These are phyloP conservation scores for Tolypocladium pustulatum DNA, from an alignment of 2,329 filamentous ascomycete genomes.

Conservation along the genomic window DNA sequence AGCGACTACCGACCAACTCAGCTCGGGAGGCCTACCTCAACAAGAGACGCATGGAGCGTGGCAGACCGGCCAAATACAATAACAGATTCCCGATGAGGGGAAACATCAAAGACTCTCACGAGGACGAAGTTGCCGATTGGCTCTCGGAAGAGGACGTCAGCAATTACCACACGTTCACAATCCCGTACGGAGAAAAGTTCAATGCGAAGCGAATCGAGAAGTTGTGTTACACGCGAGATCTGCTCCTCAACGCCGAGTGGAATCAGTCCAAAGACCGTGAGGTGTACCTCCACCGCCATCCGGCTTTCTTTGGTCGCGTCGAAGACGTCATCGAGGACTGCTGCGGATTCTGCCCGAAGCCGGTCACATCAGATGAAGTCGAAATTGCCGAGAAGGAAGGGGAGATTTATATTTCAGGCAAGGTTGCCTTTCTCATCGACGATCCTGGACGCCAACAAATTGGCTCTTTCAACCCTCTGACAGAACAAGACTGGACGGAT, in stretches of 20 bases:
- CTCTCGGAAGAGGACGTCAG: slow-evolving; percentile 65
- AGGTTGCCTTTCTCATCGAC: slow-evolving; percentile 65
- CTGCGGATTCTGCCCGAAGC: slow-evolving; percentile 66
- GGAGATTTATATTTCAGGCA: slow-evolving; percentile 67
- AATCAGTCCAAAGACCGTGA: slow-evolving; percentile 66
- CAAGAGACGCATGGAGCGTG: slow-evolving; percentile 60
- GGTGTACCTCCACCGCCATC: slow-evolving; percentile 72
- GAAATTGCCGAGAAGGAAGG: slow-evolving; percentile 60
- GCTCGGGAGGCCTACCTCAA: slow-evolving; percentile 62
- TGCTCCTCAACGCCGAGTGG: slow-evolving; percentile 80
- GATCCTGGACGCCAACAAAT: slow-evolving; percentile 69
- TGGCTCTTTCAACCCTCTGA: slow-evolving; percentile 67
- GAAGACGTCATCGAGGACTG: slow-evolving; percentile 71
- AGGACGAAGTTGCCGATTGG: slow-evolving; percentile 81
- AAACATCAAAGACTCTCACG: slow-evolving; percentile 67
- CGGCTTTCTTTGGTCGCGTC: slow-evolving; percentile 71
- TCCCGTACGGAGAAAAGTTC: slow-evolving; percentile 54
- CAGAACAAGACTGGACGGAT: slow-evolving; percentile 76
- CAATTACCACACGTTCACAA: slow-evolving; percentile 68
- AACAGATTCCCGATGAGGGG: slow-evolving; percentile 36
- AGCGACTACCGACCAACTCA: slow-evolving; percentile 59
- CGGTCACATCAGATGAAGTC: slow-evolving; percentile 59
- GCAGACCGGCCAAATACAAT: slow-evolving; percentile 46
- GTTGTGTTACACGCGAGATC: slow-evolving; percentile 68
- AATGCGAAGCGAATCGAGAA: slow-evolving; percentile 67